Conservation (phyloP, 129 eudicot species). For the Saposhnikovia divaricata region DNA sequence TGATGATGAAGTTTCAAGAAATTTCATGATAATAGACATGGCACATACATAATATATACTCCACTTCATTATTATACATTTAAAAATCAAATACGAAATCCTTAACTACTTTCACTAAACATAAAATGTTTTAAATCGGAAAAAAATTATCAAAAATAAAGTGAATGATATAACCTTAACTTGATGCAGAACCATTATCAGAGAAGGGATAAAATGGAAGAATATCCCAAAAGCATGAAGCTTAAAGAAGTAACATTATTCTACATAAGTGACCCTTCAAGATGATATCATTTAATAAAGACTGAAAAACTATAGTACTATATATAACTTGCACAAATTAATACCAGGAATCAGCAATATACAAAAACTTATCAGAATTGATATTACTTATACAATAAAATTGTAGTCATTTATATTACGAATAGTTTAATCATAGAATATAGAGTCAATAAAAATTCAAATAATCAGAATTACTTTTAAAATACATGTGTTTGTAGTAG, state of each 20-base stretch:
- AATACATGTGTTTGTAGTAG: neutral
- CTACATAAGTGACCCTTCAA: neutral
- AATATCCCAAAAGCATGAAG: neutral
- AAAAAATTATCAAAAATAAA: neutral
- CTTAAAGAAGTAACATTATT: neutral
- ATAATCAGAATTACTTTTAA: neutral
- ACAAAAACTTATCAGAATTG: neutral
- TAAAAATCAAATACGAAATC: neutral
- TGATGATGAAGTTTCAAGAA: neutral
- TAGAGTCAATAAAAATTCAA: neutral
- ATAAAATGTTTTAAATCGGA: neutral
- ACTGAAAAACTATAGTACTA: neutral
- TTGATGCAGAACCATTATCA: neutral
- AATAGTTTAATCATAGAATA: neutral
- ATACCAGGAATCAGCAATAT: neutral
- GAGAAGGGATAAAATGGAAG: neutral
- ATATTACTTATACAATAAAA: neutral
- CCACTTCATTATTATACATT: neutral
- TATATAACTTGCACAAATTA: neutral
- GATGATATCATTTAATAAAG: neutral
- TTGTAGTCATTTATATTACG: neutral
- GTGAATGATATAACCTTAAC: neutral
- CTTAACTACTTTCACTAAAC: neutral
- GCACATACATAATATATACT: neutral
- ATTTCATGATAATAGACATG: neutral